These are phyloP conservation scores for Tothia fuscella DNA, from an alignment of 2,329 filamentous ascomycete species.

Conservation along the genomic window DNA sequence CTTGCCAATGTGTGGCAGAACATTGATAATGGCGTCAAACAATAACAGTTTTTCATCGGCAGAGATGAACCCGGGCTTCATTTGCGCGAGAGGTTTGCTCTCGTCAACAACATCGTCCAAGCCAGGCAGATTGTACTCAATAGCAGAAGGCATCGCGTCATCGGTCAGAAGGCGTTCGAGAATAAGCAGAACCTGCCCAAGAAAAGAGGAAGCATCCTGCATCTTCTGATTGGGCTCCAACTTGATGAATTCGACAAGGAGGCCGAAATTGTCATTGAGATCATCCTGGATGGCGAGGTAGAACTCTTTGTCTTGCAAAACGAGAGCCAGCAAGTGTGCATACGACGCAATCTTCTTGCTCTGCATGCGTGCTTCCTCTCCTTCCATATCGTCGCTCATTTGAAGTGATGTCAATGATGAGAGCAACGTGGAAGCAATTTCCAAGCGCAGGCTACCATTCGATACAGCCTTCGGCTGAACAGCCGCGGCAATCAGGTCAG, in stretches of 20 bases:
- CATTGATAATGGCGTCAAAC: slow-evolving; percentile 65
- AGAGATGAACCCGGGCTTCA: slow-evolving; percentile 44
- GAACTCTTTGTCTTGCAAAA: slow-evolving; percentile 72
- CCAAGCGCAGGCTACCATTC: slow-evolving; percentile 48
- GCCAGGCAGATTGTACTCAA: slow-evolving; percentile 54
- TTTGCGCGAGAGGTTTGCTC: slow-evolving; percentile 44
- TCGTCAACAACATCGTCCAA: slow-evolving; percentile 30
- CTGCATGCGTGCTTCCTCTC: slow-evolving; percentile 30
- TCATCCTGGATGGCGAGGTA: slow-evolving; percentile 64
- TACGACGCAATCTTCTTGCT: slow-evolving; percentile 75
- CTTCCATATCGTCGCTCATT: slow-evolving; percentile 37
- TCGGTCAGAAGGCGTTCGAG: slow-evolving; percentile 83
- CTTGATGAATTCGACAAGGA: slow-evolving; percentile 69
- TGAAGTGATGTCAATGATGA: slow-evolving; percentile 65
- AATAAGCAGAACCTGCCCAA: slow-evolving; percentile 79
- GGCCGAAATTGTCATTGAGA: slow-evolving; percentile 63
- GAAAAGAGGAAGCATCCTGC: slow-evolving; percentile 82
- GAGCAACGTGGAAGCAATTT: slow-evolving; percentile 72
- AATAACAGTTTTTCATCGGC: slow-evolving; percentile 56
- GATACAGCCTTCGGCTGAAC: slow-evolving; percentile 46
- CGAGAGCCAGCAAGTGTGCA: slow-evolving; percentile 78
- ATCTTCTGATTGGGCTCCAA: slow-evolving; percentile 51
- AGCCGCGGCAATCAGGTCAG: slow-evolving; percentile 71
- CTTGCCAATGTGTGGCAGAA: slow-evolving; percentile 78
- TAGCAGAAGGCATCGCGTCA: slow-evolving; percentile 67